phyloP scores from a whole-genome alignment of 306 rosid genomes.

The Medicago arabica region DNA sequence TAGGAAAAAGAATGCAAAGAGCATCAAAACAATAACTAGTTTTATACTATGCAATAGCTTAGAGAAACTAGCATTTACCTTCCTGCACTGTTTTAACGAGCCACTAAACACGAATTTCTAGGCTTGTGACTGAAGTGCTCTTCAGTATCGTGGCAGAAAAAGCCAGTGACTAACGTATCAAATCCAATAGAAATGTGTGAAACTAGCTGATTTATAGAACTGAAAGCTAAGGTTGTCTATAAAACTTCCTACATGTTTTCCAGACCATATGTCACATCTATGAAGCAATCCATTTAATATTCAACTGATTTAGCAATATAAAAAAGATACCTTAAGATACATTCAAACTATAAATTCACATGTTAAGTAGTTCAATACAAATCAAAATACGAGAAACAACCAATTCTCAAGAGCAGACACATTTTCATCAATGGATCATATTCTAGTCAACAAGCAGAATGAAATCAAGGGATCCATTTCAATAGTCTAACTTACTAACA shows the following conservation, averaged over 20 bases:
- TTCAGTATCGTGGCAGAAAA: slow-evolving; percentile 1
- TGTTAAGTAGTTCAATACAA: too few relatives aligned
- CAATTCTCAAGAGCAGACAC: too few relatives aligned
- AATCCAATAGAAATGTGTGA: slow-evolving; percentile 1
- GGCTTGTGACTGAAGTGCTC: neutral
- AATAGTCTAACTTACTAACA: too few relatives aligned
- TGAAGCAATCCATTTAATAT: slow-evolving; percentile 29
- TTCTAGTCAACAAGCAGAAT: too few relatives aligned
- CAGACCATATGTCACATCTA: neutral
- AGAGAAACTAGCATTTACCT: neutral
- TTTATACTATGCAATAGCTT: neutral
- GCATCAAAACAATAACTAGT: neutral
- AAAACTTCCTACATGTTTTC: neutral
- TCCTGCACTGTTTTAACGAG: neutral
- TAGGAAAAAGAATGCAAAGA: neutral
- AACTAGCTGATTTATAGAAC: slow-evolving; percentile 6
- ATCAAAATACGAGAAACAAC: too few relatives aligned
- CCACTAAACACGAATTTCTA: neutral
- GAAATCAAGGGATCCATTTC: too few relatives aligned
- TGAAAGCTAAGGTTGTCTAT: neutral
- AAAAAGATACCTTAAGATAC: neutral
- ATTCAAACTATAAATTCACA: too few relatives aligned
- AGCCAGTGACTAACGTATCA: neutral
- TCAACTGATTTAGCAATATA: neutral
- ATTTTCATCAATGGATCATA: too few relatives aligned